phyloP scores from a whole-genome alignment of 306 rosid species.

The Vigna hirtella region DNA sequence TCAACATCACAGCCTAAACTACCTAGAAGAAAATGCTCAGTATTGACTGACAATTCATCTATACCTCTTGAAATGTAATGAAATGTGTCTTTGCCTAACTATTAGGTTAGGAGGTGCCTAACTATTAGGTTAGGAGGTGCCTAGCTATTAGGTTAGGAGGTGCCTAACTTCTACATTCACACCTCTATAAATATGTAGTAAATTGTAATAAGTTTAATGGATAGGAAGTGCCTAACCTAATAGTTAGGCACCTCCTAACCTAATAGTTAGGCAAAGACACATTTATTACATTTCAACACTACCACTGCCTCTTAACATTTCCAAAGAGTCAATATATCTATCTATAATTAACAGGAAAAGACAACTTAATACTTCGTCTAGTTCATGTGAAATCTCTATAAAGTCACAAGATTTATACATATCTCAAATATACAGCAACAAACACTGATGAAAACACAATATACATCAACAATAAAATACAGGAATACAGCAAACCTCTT shows the following conservation, averaged over 20 bases:
- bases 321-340: not conserved
- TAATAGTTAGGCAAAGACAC: too few species aligned
- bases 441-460: slow-evolving; percentile 34
- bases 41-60: slow-evolving; percentile 4
- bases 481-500: slow-evolving; percentile 64
- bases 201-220: too few species aligned
- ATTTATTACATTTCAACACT: too few species aligned
- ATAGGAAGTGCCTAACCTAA: too few species aligned
- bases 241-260: too few species aligned
- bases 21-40: slow-evolving; percentile 4
- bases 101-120: too few species aligned
- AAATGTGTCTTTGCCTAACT: too few species aligned
- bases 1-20: not conserved
- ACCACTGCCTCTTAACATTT: slow-evolving; percentile 15
- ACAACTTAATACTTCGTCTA: not conserved
- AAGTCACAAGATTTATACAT: too few species aligned
- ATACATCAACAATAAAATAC: slow-evolving; percentile 11
- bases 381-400: not conserved
- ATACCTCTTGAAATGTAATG: not conserved
- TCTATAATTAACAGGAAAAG: not conserved
- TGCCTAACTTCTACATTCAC: too few species aligned
- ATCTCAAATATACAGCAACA: not conserved
- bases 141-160: too few species aligned
- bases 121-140: too few species aligned
- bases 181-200: too few species aligned